Evolutionary conservation across 441 rosid species (phyloP), one percentile per base, ranked within the genome.

Genomic region (Lepidium campestre): DNA sequence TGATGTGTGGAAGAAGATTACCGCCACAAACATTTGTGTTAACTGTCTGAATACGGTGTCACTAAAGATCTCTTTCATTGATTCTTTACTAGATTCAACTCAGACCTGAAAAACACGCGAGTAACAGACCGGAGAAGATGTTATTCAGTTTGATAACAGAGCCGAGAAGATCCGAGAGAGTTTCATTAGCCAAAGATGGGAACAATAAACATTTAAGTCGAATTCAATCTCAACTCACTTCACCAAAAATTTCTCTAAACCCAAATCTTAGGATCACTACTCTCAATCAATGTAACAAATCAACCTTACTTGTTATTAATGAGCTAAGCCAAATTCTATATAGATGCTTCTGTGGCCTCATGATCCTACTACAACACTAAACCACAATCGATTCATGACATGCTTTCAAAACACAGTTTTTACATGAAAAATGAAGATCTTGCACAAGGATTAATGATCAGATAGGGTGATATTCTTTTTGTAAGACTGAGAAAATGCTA

Each of bases 1-100:
- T 0, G 98, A 90, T 71, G 65, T 29, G 58, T 88, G 93, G 79
- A 92, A 90, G 84, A 86, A 83, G 83, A 75, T n/a, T 35, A 86
- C 18, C 0, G 90, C 82, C 37, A 83, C 39, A 22, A 82, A 55
- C 79, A 86, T 75, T 66, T 82, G 89, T 14, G 73, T 76, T 71
- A 88, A 76, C 79, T 90, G 96, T 71, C 86, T 79, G 80, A 71
- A 77, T 15, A 84, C 81, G 1, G 85, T 79, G 70, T 77, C 76
- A 68, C 80, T 59, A 61, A 79, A 78, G 37, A 84, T 67, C 52
- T 84, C 91, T 80, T 82, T 65, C 91, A 86, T 90, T 25, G 44
- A 50, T 48, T 62, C 58, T 57, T 41, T 10, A 47, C 3, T 29
- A 31, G 53, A 36, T 15, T 44, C 64, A 44, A 67, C 66, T 65